Conservation (phyloP, 148 eudicot genomes). For the Amaranthus cruentus region DNA sequence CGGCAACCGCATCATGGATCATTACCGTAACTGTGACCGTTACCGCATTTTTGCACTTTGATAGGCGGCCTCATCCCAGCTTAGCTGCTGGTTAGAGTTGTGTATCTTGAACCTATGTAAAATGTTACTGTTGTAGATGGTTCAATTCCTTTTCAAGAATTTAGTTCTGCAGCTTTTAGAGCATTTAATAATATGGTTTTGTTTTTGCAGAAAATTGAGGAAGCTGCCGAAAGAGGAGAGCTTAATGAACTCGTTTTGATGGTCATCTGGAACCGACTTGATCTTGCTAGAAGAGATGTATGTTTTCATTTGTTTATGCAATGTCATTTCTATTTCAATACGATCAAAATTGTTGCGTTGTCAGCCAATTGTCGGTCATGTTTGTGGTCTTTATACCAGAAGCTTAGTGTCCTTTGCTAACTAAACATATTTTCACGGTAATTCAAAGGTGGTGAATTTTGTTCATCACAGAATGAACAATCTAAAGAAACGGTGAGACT, state of each 20-base stretch:
- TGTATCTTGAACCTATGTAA: background rate
- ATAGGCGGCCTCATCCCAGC: background rate
- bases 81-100: background rate
- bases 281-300: slow-evolving; percentile 98
- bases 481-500: background rate
- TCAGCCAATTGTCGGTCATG: background rate
- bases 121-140: background rate
- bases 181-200: slow-evolving; percentile 1
- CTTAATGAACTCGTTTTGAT: slow-evolving; percentile 79
- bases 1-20: too few relatives aligned
- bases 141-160: background rate
- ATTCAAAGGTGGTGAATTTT: background rate
- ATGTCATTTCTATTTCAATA: slow-evolving; percentile 2
- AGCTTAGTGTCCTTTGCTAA: background rate
- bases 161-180: background rate
- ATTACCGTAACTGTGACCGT: too few relatives aligned
- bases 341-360: background rate
- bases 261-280: slow-evolving; percentile 99
- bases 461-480: background rate
- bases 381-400: background rate
- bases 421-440: background rate
- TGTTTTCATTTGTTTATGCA: slow-evolving; percentile 21
- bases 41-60: too few relatives aligned
- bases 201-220: slow-evolving; percentile 79
- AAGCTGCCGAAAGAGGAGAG: slow-evolving; percentile 95